Conservation (phyloP, 2,329 filamentous ascomycete species). For the Colletotrichum lindemuthianum region DNA sequence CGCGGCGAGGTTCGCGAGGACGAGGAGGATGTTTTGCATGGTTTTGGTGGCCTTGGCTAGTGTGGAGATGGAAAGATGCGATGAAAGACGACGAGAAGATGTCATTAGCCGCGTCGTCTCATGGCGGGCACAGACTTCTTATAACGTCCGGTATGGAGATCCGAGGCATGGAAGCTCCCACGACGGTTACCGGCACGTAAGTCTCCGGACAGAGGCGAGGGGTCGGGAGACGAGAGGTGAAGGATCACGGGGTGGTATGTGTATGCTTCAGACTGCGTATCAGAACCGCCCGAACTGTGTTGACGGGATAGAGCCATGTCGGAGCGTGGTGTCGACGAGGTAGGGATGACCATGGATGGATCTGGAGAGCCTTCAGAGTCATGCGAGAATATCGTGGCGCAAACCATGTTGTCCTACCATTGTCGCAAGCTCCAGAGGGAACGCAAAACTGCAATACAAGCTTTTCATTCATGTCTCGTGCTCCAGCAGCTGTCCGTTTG, state of each 20-base stretch:
- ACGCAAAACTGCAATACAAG: no score
- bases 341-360: no score
- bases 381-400: no score
- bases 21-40: background rate
- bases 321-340: background rate
- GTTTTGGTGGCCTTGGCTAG: no score
- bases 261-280: slow-evolving; percentile 21
- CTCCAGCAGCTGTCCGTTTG: no score
- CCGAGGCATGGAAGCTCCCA: background rate
- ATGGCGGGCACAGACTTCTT: background rate
- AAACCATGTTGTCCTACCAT: no score
- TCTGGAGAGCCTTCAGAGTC: no score
- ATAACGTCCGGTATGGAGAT: background rate
- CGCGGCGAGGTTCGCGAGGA: background rate
- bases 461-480: no score
- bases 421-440: no score
- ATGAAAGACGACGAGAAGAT: background rate
- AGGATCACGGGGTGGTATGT: background rate
- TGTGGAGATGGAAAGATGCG: background rate
- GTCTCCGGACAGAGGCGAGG: background rate
- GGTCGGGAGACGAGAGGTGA: background rate
- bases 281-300: slow-evolving; percentile 20
- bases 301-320: background rate
- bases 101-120: slow-evolving; percentile 6
- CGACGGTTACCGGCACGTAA: background rate